phyloP scores from a whole-genome alignment of 345 rosid species.

The Boechera stricta region DNA sequence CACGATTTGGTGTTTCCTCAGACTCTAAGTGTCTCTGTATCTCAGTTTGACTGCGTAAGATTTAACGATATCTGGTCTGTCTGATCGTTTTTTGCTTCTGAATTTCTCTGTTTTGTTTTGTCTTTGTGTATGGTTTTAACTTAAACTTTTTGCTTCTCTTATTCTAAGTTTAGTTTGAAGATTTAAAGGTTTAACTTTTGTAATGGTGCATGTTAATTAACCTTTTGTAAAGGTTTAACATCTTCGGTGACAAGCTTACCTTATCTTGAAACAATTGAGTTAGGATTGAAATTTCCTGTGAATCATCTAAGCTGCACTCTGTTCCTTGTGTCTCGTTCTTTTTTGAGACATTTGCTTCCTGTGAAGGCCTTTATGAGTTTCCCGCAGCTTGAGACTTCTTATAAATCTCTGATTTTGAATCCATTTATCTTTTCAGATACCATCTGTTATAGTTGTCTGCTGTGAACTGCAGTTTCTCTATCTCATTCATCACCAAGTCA shows the following conservation, averaged over 20 bases:
- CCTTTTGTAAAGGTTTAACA: background rate
- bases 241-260: background rate
- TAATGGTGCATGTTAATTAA: background rate
- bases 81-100: background rate
- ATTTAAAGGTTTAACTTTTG: background rate
- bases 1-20: background rate
- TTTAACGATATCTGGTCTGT: background rate
- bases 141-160: background rate
- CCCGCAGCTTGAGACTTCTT: background rate
- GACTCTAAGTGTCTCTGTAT: background rate
- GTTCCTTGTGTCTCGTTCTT: background rate
- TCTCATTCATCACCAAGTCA: background rate
- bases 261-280: background rate
- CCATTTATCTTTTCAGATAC: too few relatives aligned
- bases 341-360: conserved; percentile 1
- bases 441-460: background rate
- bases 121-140: background rate
- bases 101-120: background rate
- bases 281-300: background rate
- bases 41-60: background rate
- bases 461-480: background rate
- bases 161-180: background rate
- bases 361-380: background rate
- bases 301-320: too few relatives aligned
- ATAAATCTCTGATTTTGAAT: too few relatives aligned